These are phyloP conservation scores for Euryodendron excelsum DNA, from an alignment of 148 eudicot species.

Conservation along the genomic window DNA sequence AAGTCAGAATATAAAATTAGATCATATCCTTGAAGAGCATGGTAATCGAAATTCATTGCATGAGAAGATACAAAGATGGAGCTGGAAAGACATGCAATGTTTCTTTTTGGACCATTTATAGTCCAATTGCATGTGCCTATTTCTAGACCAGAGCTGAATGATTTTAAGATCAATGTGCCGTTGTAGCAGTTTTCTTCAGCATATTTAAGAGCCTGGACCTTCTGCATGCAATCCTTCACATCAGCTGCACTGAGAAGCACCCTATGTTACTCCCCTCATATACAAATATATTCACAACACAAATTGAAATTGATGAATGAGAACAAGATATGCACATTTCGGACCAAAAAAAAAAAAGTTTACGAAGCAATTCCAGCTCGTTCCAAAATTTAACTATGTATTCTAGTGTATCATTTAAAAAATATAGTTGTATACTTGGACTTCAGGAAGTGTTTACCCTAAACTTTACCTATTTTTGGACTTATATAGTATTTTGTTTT, in stretches of 20 bases:
- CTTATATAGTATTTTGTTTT: no score
- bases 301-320: neutral
- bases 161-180: constrained; percentile 60
- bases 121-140: constrained; percentile 90
- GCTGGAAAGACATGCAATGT: constrained; percentile 48
- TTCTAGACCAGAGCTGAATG: constrained; percentile 87
- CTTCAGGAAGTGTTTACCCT: no score
- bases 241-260: constrained; percentile 77
- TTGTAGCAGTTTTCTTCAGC: constrained; percentile 83
- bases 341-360: no score
- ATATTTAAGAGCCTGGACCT: constrained; percentile 66
- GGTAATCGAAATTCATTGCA: constrained; percentile 67
- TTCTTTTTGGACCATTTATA: constrained; percentile 54
- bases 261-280: constrained; percentile 20
- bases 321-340: neutral
- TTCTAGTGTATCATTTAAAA: no score
- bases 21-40: constrained; percentile 63
- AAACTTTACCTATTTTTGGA: no score
- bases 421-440: no score
- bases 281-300: neutral
- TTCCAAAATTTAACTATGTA: no score
- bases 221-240: constrained; percentile 62
- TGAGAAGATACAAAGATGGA: constrained; percentile 51
- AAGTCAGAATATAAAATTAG: constrained; percentile 66
- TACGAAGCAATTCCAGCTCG: neutral